Evolutionary conservation across 192 early-diverging fungal species (phyloP).

Genomic region (Umbelopsis ramanniana): DNA sequence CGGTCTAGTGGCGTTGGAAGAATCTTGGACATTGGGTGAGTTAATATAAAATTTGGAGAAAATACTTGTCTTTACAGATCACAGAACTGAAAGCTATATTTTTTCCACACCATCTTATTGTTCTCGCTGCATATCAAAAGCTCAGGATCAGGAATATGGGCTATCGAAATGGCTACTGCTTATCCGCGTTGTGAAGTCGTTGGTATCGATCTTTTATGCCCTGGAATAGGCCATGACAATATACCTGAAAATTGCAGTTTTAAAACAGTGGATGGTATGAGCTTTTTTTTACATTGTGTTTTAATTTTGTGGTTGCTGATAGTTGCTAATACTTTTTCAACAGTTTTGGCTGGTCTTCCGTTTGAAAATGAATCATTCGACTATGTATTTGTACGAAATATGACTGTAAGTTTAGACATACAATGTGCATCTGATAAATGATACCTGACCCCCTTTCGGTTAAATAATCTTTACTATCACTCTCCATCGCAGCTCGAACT

Average conservation of each 20-base stretch:
- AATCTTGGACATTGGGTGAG: constrained; percentile 17
- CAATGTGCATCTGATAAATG: neutral
- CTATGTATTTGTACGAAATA: constrained; percentile 19
- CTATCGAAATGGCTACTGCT: constrained; percentile 28
- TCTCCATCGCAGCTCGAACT: neutral
- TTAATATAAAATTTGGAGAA: too few relatives aligned
- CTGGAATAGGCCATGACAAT: neutral
- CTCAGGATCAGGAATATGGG: constrained; percentile 34
- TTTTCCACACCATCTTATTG: neutral
- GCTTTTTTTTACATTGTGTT: neutral
- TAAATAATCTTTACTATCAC: neutral
- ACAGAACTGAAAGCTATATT: neutral
- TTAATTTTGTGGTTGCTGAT: neutral
- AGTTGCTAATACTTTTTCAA: neutral
- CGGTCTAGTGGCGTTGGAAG: neutral
- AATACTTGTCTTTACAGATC: neutral
- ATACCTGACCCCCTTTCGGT: too few relatives aligned
- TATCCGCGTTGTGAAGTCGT: constrained; percentile 29
- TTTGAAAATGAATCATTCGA: constrained; percentile 12
- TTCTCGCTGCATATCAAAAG: neutral
- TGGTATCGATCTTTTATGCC: constrained; percentile 24
- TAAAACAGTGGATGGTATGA: neutral
- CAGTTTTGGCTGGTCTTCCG: neutral
- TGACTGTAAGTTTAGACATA: neutral
- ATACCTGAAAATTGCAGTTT: constrained; percentile 14